phyloP scores from a whole-genome alignment of 148 eudicot genomes.

The Silene conica region DNA sequence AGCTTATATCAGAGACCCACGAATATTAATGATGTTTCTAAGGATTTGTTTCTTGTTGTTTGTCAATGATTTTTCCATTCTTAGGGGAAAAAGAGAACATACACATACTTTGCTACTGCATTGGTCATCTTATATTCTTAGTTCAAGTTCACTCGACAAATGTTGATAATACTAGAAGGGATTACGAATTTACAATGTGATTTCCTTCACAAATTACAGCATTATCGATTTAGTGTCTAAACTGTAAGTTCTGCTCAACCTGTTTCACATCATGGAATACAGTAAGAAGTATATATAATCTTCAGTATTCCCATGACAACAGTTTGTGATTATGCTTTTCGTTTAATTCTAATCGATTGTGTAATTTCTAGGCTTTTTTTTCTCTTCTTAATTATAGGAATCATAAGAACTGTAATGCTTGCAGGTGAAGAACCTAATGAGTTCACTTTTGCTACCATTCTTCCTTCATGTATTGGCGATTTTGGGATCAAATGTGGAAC shows the following conservation, averaged over 20 bases:
- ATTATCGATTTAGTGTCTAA: neutral
- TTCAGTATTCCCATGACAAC: neutral
- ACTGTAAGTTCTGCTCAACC: neutral
- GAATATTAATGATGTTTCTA: too few species aligned
- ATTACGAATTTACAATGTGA: neutral
- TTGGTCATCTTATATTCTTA: neutral
- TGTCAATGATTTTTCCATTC: neutral
- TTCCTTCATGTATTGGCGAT: conserved; percentile 57
- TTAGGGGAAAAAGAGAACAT: too few species aligned
- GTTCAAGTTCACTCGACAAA: neutral
- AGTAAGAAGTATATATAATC: neutral
- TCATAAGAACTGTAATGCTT: conserved; percentile 21
- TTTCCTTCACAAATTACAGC: neutral
- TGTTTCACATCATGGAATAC: neutral
- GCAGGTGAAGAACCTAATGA: conserved; percentile 79
- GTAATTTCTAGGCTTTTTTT: neutral
- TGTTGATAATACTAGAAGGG: neutral
- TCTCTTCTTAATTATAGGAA: neutral
- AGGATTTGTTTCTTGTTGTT: neutral
- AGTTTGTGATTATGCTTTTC: neutral
- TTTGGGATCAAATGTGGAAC: conserved; percentile 45
- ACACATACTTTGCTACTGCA: neutral
- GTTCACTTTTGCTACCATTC: conserved; percentile 75
- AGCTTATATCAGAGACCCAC: too few species aligned
- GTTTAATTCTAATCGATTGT: neutral